Evolutionary conservation across 208 protist species (phyloP).

Genomic region (Tritrichomonas foetus): DNA sequence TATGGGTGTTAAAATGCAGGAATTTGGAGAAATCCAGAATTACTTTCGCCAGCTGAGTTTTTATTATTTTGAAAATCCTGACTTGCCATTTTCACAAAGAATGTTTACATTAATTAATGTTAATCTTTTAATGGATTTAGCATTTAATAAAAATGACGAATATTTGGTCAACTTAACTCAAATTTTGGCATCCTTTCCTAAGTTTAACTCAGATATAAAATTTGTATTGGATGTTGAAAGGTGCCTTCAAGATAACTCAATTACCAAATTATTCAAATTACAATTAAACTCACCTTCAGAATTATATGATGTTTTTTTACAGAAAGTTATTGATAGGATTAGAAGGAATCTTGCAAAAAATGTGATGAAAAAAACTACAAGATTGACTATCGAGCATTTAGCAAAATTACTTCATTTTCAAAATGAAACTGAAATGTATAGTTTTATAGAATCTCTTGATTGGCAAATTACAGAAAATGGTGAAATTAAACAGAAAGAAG

Average conservation of each 20-base stretch:
- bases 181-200: not conserved
- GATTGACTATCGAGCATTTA: too few species aligned
- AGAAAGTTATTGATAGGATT: not conserved
- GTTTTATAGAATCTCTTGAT: too few species aligned
- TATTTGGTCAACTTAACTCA: not conserved
- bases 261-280: not conserved
- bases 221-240: not conserved
- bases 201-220: not conserved
- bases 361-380: too few species aligned
- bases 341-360: too few species aligned
- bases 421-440: too few species aligned
- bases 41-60: not conserved
- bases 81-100: not conserved
- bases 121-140: not conserved
- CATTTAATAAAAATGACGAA: not conserved
- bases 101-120: constrained; percentile 12
- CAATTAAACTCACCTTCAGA: not conserved
- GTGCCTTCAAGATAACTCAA: not conserved
- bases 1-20: not conserved
- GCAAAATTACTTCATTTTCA: too few species aligned
- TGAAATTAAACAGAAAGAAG: too few species aligned
- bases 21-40: not conserved
- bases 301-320: not conserved
- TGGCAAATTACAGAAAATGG: too few species aligned
- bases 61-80: constrained; percentile 11